Base-by-base conservation (phyloP, 2,329 filamentous ascomycete genomes). In the Diaporthe vaccinii region DNA sequence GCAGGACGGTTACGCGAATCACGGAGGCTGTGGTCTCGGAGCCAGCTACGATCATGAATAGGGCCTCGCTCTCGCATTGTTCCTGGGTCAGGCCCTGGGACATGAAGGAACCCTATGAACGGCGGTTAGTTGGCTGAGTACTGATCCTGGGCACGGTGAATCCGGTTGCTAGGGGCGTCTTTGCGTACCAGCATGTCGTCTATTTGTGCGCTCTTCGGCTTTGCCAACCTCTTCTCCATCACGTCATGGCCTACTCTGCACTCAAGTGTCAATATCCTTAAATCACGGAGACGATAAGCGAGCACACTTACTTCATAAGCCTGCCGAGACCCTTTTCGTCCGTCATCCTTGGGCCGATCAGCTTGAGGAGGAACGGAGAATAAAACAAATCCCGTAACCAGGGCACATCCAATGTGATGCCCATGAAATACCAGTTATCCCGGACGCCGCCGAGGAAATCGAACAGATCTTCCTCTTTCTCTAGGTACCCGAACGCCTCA, bases 1-100 rank as follows among this genome's bases (percentile, higher is more conserved):
- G 76, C 25, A 78, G 69, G 46, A 78, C 59, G 7, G 84, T 87
- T 53, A 84, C 82, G 5, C 88, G 85, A 9, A 90, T 83, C 1
- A 85, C 84, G 0, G 85, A 86, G 0, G 88, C 86, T 0, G 87
- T 88, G 20, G 87, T 89, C 77, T 90, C 88, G 2, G 86, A 87
- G 7, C 88, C 89, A 3, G 88, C 88, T 2, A 87, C 49, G 51
- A 78, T 76, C 65, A 79, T 76, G 71, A 79, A 67, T 3, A 80
- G 46, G 1, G 78, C 77, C 55, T 79, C 81, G 74, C 87, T 85
- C 22, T 85, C 81, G 74, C 88, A 85, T 59, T 87, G 80, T 0
- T 86, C 83, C 31, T 81, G 78, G 20, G 83, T 83, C 17, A 87
- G 82, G 3, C 79, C 78, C 74, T 87, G 85, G n/a, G 83, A 82